Base-by-base conservation (phyloP, 768 basidiomycete species). In the Termitomyces sp. region DNA sequence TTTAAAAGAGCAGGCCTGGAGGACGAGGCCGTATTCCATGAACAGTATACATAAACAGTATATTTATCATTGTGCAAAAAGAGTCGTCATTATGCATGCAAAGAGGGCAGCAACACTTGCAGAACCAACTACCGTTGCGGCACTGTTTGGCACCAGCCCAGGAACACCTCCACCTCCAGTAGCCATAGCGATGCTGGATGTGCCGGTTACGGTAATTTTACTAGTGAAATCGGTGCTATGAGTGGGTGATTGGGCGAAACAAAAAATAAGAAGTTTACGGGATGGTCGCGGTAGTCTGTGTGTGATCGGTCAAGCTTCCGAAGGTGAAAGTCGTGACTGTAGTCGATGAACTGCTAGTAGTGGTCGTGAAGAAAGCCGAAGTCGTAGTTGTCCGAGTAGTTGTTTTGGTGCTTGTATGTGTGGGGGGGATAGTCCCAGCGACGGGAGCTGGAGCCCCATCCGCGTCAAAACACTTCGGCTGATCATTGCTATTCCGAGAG, bases 401-500 rank as follows among this genome's bases (percentile, higher is more conserved):
- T 18, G 32, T 44, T 33, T 55, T 46, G n/a, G 33, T 32, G 32
- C 47, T 60, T 35, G 38, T 60, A 32, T 23, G 33, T n/a, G 20
- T 7, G 50, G 20, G 20, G 16, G 56, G 28, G 14, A 13, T 4
- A 36, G 26, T 14, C 35, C 44, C 28, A 14, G 26, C 57, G 16
- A 58, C 57, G 51, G 49, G 36, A 41, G 57, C 57, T 10, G 50
- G 38, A 18, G 12, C 33, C 2, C 57, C 57, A 13, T 58, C 2
- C 20, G 28, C 38, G 23, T 58, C 43, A 32, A 46, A 52, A 36
- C 59, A 64, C 26, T 20, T 55, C 4, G 59, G 59, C 9, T 41
- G 54, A 30, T 54, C 36, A n/a, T 41, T 26, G 26, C 14, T 20
- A 36, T 58, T 46, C 18, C 60, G 57, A n/a, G 32, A 48, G 35